A percentile compares a stretch with the other conserved stretches of the same genome.
These are phyloP conservation scores for Larix kaempferi DNA, from an alignment of 75 land plant genomes.

Conservation along the genomic window DNA sequence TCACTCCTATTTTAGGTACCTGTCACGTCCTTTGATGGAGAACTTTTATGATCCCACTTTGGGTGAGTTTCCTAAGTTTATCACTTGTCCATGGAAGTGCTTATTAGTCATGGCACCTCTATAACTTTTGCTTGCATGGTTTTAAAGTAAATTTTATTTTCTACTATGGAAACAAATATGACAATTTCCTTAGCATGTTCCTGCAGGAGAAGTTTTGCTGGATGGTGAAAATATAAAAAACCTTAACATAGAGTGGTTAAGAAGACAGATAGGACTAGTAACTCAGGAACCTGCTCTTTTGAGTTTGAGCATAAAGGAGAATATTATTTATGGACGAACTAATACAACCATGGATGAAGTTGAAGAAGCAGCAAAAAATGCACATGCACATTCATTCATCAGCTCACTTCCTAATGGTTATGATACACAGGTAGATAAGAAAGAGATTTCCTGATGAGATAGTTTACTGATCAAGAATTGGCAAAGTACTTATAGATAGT, in stretches of 20 bases:
- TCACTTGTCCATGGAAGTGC: too few species aligned
- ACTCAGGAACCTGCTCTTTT: constrained; percentile 50
- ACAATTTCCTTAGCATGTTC: too few species aligned
- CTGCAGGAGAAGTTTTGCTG: constrained; percentile 40
- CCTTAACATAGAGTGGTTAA: constrained; percentile 40
- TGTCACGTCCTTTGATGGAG: constrained; percentile 43
- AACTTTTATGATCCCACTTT: constrained; percentile 54
- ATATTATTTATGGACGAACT: constrained; percentile 44
- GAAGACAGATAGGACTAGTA: constrained; percentile 48
- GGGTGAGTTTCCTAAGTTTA: too few species aligned
- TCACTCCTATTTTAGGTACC: constrained; percentile 59
- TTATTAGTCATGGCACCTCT: too few species aligned
- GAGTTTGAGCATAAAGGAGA: constrained; percentile 37
- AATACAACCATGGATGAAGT: constrained; percentile 41
- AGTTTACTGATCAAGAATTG: too few species aligned
- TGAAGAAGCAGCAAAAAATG: constrained; percentile 53
- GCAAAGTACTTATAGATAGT: too few species aligned
- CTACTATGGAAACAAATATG: too few species aligned
- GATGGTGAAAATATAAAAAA: constrained; percentile 46
- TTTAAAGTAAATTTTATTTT: too few species aligned
- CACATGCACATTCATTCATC: constrained; percentile 54
- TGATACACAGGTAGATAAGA: too few species aligned
- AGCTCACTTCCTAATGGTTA: constrained; percentile 49
- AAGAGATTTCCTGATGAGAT: too few species aligned
- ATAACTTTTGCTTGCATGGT: too few species aligned